A percentile compares a stretch with the other conserved stretches of the same genome.
phyloP scores from a whole-genome alignment of 495 filamentous ascomycete species.

The Saxophila tyrrhenica region DNA sequence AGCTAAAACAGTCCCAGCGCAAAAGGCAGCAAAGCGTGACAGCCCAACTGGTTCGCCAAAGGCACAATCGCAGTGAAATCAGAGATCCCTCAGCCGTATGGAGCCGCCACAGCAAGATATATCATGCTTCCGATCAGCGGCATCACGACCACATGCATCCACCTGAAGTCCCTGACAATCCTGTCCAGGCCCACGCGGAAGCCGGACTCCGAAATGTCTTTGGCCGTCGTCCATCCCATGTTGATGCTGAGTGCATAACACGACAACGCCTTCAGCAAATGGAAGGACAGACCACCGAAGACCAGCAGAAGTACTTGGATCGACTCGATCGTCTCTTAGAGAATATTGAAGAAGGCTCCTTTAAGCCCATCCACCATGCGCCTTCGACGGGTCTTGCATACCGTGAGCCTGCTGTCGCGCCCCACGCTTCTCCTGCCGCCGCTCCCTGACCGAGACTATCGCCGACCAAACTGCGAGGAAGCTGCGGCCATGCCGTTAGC shows the following conservation, averaged over 20 bases:
- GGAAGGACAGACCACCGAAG: slow-evolving; percentile 57
- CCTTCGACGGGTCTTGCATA: no score
- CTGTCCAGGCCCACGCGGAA: slow-evolving; percentile 26
- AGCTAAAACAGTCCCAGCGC: slow-evolving; percentile 2
- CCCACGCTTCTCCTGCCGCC: no score
- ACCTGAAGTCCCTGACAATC: slow-evolving; percentile 30
- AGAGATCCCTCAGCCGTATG: slow-evolving; percentile 28
- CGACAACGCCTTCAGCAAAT: slow-evolving; percentile 54
- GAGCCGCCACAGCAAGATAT: slow-evolving; percentile 26
- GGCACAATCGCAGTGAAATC: slow-evolving; percentile 32
- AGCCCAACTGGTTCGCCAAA: slow-evolving; percentile 29
- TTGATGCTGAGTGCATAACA: slow-evolving; percentile 63
- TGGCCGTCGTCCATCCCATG: slow-evolving; percentile 61
- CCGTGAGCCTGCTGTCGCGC: no score
- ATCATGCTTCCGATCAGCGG: slow-evolving; percentile 28
- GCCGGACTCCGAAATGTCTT: slow-evolving; percentile 37
- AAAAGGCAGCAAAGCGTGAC: slow-evolving; percentile 22
- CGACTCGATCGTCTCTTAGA: slow-evolving; percentile 66
- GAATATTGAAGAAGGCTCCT: slow-evolving; percentile 27
- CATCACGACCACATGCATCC: slow-evolving; percentile 28
- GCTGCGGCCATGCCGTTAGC: no score
- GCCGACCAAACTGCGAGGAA: no score
- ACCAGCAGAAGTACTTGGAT: slow-evolving; percentile 57
- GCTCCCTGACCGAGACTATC: no score
- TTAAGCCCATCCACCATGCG: no score